These are phyloP conservation scores for Xanthoconium purpureum DNA, from an alignment of 768 basidiomycete species.

Conservation along the genomic window DNA sequence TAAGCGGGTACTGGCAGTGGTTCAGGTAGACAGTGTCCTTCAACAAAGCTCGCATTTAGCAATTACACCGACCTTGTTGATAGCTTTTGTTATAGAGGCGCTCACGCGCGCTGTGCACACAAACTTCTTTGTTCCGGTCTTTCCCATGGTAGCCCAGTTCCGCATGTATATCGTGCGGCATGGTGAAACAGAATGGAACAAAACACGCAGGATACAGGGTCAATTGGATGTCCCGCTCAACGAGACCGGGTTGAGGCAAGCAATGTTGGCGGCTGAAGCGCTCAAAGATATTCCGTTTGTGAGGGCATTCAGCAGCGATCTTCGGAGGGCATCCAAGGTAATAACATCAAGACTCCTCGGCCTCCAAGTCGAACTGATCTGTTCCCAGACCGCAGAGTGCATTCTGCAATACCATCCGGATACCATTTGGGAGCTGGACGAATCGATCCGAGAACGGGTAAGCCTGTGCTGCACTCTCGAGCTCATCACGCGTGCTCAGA, in stretches of 20 bases:
- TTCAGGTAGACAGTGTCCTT: not conserved
- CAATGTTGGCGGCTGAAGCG: conserved; percentile 49
- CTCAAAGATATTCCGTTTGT: conserved; percentile 55
- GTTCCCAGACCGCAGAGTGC: conserved; percentile 58
- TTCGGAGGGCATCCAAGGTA: conserved; percentile 65
- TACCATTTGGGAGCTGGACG: conserved; percentile 40
- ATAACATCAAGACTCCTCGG: conserved; percentile 9
- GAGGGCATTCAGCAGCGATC: conserved; percentile 67
- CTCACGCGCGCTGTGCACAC: not conserved
- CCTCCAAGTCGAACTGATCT: not conserved
- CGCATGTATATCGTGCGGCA: conserved; percentile 70
- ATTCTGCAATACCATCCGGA: conserved; percentile 56
- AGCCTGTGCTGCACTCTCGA: conserved; percentile 14
- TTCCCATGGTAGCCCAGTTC: conserved; percentile 33
- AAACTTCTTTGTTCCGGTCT: not conserved
- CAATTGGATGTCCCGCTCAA: conserved; percentile 71
- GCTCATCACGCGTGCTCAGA: not conserved
- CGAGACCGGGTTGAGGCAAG: conserved; percentile 57
- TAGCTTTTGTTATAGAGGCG: not conserved
- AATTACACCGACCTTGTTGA: not conserved
- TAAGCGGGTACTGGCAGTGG: not conserved
- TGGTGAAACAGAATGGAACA: conserved; percentile 75
- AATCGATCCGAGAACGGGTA: conserved; percentile 65
- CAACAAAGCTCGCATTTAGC: not conserved
- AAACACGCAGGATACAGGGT: conserved; percentile 64